These are phyloP conservation scores for Priceomyces melissophilus DNA, from an alignment of 805 yeast species.

Conservation along the genomic window DNA sequence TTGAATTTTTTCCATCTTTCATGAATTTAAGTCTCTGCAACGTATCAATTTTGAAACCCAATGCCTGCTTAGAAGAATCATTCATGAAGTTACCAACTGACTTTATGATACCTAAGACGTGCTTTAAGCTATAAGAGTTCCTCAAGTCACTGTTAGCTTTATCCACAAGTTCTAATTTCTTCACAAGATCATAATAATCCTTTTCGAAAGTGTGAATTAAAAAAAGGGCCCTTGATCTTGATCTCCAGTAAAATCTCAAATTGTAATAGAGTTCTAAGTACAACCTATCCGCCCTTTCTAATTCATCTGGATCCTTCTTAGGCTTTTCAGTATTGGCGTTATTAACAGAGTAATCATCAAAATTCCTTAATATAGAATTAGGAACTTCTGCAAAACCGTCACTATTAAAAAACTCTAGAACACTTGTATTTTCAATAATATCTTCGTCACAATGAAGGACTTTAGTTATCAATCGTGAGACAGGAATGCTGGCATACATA, in stretches of 20 bases:
- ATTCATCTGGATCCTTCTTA: conserved; percentile 68
- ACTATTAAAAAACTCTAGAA: conserved; percentile 79
- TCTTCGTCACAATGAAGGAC: conserved; percentile 75
- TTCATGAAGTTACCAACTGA: conserved; percentile 97
- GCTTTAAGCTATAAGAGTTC: conserved; percentile 62
- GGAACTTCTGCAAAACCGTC: conserved; percentile 76
- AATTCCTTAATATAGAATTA: conserved; percentile 62
- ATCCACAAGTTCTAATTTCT: conserved; percentile 68
- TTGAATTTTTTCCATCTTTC: conserved; percentile 82
- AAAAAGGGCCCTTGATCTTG: conserved; percentile 80
- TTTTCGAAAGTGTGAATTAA: conserved; percentile 68
- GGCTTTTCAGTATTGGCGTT: conserved; percentile 49
- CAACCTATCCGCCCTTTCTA: conserved; percentile 84
- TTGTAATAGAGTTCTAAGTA: conserved; percentile 81
- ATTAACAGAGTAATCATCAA: conserved; percentile 78
- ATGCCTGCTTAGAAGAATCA: conserved; percentile 85
- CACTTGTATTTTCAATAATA: conserved; percentile 63
- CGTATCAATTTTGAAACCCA: conserved; percentile 88
- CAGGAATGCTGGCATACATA: conserved; percentile 59
- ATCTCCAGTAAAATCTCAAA: conserved; percentile 84
- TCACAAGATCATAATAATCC: conserved; percentile 70
- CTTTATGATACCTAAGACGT: conserved; percentile 77
- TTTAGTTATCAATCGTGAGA: conserved; percentile 63
- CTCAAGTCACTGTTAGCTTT: conserved; percentile 66
- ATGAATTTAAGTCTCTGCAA: conserved; percentile 84